Conservation (phyloP, 176 grass and related monocot species). For the Otatea glauca region DNA sequence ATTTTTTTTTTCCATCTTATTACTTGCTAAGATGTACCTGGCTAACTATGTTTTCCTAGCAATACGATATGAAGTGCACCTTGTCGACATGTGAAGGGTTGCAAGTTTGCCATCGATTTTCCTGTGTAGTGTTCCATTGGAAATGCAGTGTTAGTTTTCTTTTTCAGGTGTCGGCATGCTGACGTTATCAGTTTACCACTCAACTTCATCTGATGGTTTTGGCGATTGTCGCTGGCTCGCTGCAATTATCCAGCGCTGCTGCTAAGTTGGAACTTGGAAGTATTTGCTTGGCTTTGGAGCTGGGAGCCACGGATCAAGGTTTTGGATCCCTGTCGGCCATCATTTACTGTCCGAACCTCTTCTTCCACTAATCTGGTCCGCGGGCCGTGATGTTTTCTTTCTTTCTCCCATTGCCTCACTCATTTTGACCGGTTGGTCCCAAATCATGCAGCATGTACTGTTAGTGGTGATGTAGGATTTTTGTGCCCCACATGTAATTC, state of each 20-base stretch:
- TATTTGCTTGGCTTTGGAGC: slow-evolving; percentile 23
- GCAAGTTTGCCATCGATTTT: background rate
- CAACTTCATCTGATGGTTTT: background rate
- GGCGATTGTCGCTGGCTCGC: background rate
- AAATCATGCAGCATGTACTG: slow-evolving; percentile 46
- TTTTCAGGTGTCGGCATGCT: slow-evolving; percentile 25
- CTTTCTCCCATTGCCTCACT: slow-evolving; percentile 5
- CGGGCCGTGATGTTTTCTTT: slow-evolving; percentile 39
- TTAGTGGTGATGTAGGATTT: slow-evolving; percentile 51
- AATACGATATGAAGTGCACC: background rate
- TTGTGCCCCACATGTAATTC: slow-evolving; percentile 46
- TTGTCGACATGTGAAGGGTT: background rate
- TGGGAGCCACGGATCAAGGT: slow-evolving; percentile 21
- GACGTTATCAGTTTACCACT: slow-evolving; percentile 13
- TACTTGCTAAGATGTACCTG: background rate
- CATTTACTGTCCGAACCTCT: slow-evolving; percentile 24
- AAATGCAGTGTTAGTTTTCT: background rate
- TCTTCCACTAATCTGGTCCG: slow-evolving; percentile 38
- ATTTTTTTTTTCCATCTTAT: background rate
- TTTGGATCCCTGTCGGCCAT: background rate
- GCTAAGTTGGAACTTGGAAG: slow-evolving; percentile 9
- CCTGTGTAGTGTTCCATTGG: background rate
- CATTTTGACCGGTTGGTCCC: slow-evolving; percentile 56
- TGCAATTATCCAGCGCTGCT: slow-evolving; percentile 19
- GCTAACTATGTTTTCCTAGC: background rate